These are phyloP conservation scores for Bolboschoenus planiculmis DNA, from an alignment of 176 grass and related monocot genomes.

Conservation along the genomic window DNA sequence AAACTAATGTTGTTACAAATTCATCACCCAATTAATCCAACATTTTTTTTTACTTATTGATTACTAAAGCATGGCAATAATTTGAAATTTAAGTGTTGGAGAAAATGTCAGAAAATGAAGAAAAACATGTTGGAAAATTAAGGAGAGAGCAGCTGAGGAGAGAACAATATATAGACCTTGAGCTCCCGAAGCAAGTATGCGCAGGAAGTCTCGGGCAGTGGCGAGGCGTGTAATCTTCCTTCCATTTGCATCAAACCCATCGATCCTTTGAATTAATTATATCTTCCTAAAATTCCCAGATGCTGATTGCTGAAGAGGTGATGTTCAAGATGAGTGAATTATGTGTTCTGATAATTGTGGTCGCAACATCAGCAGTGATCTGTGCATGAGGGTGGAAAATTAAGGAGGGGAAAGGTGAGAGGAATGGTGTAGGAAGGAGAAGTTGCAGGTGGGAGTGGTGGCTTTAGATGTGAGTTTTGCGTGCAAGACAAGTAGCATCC, in stretches of 20 bases:
- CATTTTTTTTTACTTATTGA: no score
- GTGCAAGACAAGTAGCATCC: conserved; percentile 85
- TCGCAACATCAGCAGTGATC: conserved; percentile 26
- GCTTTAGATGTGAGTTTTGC: conserved; percentile 87
- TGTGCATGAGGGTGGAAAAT: conserved; percentile 30
- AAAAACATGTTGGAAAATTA: not conserved
- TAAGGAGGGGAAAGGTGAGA: conserved; percentile 33
- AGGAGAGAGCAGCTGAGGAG: no score
- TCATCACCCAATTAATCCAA: no score
- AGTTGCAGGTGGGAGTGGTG: conserved; percentile 43
- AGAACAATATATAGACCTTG: conserved; percentile 67
- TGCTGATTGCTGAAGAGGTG: no score
- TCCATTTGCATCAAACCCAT: conserved; percentile 67
- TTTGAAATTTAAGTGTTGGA: no score
- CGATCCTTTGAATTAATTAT: not conserved
- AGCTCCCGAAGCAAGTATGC: conserved; percentile 91
- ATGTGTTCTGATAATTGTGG: conserved; percentile 4
- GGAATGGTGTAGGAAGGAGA: conserved; percentile 26
- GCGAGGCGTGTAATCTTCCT: conserved; percentile 29
- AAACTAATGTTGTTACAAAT: no score
- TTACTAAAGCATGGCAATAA: no score
- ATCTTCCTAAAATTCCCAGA: conserved; percentile 5
- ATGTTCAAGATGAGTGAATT: not conserved
- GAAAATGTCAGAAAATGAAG: not conserved
- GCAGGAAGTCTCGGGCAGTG: conserved; percentile 63